Base-by-base conservation (phyloP, 768 basidiomycete species). In the Suillus spraguei region DNA sequence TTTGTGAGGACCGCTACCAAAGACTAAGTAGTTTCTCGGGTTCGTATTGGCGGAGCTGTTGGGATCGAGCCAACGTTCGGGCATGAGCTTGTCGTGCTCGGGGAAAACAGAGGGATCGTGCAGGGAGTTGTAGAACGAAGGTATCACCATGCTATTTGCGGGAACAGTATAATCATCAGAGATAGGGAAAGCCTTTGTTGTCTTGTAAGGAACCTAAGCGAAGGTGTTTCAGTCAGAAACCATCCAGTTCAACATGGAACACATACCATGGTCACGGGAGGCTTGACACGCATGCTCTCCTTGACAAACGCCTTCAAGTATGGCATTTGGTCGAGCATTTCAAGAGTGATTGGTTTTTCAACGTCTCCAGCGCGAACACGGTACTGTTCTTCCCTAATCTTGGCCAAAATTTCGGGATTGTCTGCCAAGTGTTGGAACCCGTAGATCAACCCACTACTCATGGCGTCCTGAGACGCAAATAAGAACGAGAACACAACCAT, bases 401-500 rank as follows among this genome's bases (percentile, higher is more conserved):
- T 98, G 42, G 85, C 87, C 68, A 97, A 78, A 60, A 97, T 79
- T 32, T 95, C 91, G 1, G 97, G 97, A 73, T 93, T 83, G 76
- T 99, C 97, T 50, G 92, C 93, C 42, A 97, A 83, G 76, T 96
- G 94, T 78, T 99, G 97, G 87, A 99, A 97, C 44, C 88, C 91
- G 76, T 94, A 98, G 71, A 97, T 95, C 70, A 98, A 80, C 58
- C 95, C 96, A 64, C 92, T 95, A 74, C 93, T 94, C 97, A 99
- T 99, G 55, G 97, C 97, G 74, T 99, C 97, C 80, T 97, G 94
- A 32, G 89, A 91, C 2, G 94, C 97, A 71, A 98, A 98, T 60
- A 99, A 80, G 88, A 99, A 99, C 13, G 93, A 95, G 72, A 99
- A 89, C 46, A 99, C 78, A 71, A 97, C 96, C 89, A 97, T 92